Percentiles rank a stretch among this genome's conserved stretches.
phyloP scores from a whole-genome alignment of 2,329 filamentous ascomycete species.

The Diaporthe citrichinensis region DNA sequence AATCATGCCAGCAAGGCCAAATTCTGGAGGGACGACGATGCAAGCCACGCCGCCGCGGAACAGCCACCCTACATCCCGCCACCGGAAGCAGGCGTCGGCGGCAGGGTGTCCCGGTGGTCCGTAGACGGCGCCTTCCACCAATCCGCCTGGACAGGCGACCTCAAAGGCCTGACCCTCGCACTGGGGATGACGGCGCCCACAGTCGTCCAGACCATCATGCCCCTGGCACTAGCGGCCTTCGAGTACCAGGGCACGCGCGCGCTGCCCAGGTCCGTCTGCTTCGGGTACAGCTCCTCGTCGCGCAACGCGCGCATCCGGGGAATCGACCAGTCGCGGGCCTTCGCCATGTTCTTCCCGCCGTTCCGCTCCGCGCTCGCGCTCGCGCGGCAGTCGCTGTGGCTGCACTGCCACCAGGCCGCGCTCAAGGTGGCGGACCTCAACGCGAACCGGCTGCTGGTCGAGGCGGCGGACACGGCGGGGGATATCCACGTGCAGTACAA shows the following conservation, averaged over 20 bases:
- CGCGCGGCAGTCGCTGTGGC: constrained; percentile 23
- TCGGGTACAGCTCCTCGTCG: not conserved
- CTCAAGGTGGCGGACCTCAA: constrained; percentile 14
- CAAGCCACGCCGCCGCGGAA: not conserved
- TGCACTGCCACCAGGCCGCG: constrained; percentile 26
- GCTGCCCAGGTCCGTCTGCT: constrained; percentile 16
- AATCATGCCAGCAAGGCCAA: not conserved
- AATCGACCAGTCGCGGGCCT: constrained; percentile 17
- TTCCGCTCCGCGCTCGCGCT: not conserved
- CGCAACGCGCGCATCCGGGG: not conserved
- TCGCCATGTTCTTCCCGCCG: not conserved
- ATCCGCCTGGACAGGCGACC: constrained; percentile 20
- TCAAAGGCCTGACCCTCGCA: constrained; percentile 15
- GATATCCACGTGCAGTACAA: constrained; percentile 5
- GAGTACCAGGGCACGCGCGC: constrained; percentile 21
- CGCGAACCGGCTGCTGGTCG: constrained; percentile 1
- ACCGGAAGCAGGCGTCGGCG: not conserved
- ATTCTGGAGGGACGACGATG: constrained; percentile 5
- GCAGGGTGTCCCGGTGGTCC: constrained; percentile 13
- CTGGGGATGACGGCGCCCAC: constrained; percentile 15
- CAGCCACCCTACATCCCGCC: not conserved
- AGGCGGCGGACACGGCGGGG: not conserved
- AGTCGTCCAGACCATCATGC: not conserved
- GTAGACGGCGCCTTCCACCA: not conserved
- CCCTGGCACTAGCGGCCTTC: not conserved